phyloP scores from a whole-genome alignment of 2,329 filamentous ascomycete genomes.

The Diplodia seriata region DNA sequence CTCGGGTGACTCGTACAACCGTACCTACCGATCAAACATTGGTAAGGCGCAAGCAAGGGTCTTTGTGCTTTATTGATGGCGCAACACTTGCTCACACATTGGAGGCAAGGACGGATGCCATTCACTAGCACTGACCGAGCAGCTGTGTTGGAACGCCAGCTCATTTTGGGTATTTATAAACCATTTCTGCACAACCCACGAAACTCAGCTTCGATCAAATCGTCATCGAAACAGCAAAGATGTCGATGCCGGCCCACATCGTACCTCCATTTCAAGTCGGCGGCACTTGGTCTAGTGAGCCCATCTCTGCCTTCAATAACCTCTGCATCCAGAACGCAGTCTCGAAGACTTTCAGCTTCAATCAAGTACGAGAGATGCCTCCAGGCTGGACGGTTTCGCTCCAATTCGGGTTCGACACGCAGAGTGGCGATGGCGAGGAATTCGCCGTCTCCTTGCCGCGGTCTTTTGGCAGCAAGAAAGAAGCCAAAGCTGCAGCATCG shows the following conservation, averaged over 20 bases:
- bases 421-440: slow-evolving; percentile 34
- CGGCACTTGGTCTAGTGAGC: slow-evolving; percentile 2
- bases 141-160: too few species aligned
- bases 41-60: too few species aligned
- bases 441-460: slow-evolving; percentile 37
- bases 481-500: slow-evolving; percentile 51
- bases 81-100: too few species aligned
- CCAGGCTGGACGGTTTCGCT: slow-evolving; percentile 39
- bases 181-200: too few species aligned
- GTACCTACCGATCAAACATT: too few species aligned
- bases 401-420: slow-evolving; percentile 37
- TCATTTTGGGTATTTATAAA: too few species aligned
- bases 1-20: too few species aligned
- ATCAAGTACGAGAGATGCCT: background rate
- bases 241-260: background rate
- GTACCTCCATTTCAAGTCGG: background rate
- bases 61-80: too few species aligned
- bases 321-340: slow-evolving; percentile 27
- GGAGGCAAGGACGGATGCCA: too few species aligned
- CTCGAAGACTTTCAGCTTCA: background rate
- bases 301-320: slow-evolving; percentile 27
- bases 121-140: too few species aligned
- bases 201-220: too few species aligned
- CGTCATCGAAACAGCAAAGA: background rate
- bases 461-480: slow-evolving; percentile 49